Conservation (phyloP, 768 basidiomycete genomes). For the Mycena venus region DNA sequence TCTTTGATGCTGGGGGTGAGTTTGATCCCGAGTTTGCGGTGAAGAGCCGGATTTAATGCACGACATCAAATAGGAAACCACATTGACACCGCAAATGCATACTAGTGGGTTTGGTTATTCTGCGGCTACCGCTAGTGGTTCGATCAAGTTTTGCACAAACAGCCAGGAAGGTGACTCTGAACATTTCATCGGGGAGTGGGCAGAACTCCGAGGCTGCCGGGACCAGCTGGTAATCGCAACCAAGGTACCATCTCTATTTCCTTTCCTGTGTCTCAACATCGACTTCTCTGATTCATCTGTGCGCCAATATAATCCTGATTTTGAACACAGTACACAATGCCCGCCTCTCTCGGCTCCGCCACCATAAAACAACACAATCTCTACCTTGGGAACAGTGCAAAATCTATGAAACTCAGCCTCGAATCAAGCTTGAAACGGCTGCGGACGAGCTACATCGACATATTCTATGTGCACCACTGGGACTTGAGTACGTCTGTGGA, state of each 20-base stretch:
- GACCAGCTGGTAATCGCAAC: conserved; percentile 35
- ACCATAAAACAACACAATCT: conserved; percentile 47
- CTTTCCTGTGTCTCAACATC: too few species aligned
- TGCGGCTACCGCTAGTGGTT: neutral
- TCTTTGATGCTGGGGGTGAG: neutral
- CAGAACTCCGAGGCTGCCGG: conserved; percentile 55
- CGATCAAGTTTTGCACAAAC: neutral
- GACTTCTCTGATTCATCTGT: too few species aligned
- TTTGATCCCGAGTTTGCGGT: too few species aligned
- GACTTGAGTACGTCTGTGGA: conserved; percentile 58
- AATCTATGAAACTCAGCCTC: conserved; percentile 58
- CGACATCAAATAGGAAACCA: neutral
- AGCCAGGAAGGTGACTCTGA: neutral
- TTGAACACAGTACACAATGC: conserved; percentile 50
- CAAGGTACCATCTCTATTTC: conserved; percentile 1
- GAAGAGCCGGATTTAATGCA: too few species aligned
- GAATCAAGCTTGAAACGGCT: conserved; percentile 52
- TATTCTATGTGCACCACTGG: conserved; percentile 69
- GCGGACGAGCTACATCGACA: conserved; percentile 68
- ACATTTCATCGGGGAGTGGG: conserved; percentile 63
- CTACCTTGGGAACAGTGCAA: conserved; percentile 62
- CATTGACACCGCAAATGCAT: neutral
- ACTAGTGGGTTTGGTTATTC: neutral
- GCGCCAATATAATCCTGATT: too few species aligned
- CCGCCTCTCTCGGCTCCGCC: conserved; percentile 38